These are phyloP conservation scores for Fusarium sacchari DNA, from an alignment of 2,329 filamentous ascomycete species.

Conservation along the genomic window DNA sequence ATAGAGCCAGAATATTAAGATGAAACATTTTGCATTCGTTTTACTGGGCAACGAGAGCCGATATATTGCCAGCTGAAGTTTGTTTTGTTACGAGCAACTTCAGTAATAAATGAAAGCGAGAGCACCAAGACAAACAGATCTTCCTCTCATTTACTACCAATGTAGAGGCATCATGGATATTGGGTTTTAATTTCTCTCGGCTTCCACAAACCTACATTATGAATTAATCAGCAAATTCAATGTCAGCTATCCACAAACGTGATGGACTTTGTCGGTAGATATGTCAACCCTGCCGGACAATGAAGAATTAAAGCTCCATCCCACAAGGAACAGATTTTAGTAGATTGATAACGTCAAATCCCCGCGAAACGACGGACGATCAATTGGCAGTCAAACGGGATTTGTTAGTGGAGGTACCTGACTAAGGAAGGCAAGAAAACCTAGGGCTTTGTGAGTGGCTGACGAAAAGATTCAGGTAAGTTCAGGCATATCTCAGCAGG, in stretches of 20 bases:
- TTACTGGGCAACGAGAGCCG: background rate
- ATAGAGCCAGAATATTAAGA: background rate
- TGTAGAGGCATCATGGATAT: background rate
- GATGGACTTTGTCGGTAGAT: background rate
- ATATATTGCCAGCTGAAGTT: background rate
- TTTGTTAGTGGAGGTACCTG: slow-evolving; percentile 19
- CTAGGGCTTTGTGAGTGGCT: fast-evolving
- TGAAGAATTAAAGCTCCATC: background rate
- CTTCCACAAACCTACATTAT: background rate
- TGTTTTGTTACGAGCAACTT: background rate
- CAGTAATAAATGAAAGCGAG: background rate
- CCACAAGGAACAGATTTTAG: background rate
- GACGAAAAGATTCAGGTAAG: background rate
- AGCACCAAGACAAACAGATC: background rate
- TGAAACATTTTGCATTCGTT: background rate
- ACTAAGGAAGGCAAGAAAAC: background rate
- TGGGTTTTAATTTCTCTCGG: background rate
- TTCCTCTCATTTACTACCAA: background rate
- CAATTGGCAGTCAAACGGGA: slow-evolving; percentile 8
- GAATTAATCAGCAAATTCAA: background rate
- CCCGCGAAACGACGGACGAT: slow-evolving; percentile 23
- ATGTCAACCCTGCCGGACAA: slow-evolving; percentile 4
- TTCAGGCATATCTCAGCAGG: too few species aligned
- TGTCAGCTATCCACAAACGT: background rate
- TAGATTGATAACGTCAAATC: slow-evolving; percentile 24